These are phyloP conservation scores for Stephania yunnanensis DNA, from an alignment of 164 flowering plant genomes.

Conservation along the genomic window DNA sequence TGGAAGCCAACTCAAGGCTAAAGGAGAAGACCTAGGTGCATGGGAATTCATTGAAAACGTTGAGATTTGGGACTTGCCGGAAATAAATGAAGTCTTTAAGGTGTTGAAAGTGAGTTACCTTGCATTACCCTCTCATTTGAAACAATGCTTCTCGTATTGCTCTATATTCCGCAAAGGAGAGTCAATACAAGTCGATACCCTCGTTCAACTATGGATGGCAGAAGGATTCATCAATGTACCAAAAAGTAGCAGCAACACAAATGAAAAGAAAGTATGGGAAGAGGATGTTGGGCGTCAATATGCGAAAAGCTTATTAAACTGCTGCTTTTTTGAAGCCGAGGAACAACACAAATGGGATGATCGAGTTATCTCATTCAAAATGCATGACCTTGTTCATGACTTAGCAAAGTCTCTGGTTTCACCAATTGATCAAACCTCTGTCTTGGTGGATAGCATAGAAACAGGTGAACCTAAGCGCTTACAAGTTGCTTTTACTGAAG, in stretches of 20 bases:
- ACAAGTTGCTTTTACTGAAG: not conserved
- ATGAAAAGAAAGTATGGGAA: not conserved
- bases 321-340: slow-evolving; percentile 13
- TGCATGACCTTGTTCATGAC: slow-evolving; percentile 20
- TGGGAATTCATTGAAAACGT: not conserved
- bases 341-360: not conserved
- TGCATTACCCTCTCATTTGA: not conserved
- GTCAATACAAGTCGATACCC: not conserved
- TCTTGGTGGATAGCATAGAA: not conserved
- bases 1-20: not conserved
- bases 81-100: not conserved
- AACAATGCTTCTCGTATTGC: slow-evolving; percentile 3
- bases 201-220: slow-evolving; percentile 1
- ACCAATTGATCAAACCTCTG: not conserved
- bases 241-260: not conserved
- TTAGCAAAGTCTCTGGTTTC: slow-evolving; percentile 3
- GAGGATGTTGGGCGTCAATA: slow-evolving; percentile 12
- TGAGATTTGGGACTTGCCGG: not conserved
- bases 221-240: not conserved
- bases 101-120: slow-evolving; percentile 3
- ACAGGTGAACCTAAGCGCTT: not conserved
- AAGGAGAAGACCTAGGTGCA: not conserved
- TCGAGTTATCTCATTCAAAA: not conserved
- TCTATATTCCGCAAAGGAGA: not conserved
- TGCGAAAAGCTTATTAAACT: slow-evolving; percentile 5